Conservation (phyloP, 495 filamentous ascomycete species). For the Aspergillus cavernicola region DNA sequence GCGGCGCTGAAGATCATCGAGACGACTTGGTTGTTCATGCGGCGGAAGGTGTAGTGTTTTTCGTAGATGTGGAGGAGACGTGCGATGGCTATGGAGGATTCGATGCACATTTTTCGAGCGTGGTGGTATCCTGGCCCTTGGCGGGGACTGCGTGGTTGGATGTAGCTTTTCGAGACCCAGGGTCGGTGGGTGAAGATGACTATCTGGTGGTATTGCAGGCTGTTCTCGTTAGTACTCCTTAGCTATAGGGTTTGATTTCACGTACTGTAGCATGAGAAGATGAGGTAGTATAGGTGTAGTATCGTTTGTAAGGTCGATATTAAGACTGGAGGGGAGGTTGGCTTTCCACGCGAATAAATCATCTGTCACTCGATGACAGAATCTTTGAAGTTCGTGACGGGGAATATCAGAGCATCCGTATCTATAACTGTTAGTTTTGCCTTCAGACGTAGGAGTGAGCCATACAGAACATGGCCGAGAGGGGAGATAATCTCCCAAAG, state of each 20-base stretch:
- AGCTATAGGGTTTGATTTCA: not conserved
- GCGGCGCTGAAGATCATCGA: slow-evolving; percentile 50
- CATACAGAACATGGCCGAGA: slow-evolving; percentile 46
- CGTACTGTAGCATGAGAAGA: slow-evolving; percentile 47
- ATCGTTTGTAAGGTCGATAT: slow-evolving; percentile 40
- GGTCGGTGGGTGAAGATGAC: slow-evolving; percentile 50
- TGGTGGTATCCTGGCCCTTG: slow-evolving; percentile 46
- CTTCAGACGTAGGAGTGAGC: not conserved
- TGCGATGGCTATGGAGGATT: slow-evolving; percentile 44
- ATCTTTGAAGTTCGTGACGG: slow-evolving; percentile 42
- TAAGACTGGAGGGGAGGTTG: slow-evolving; percentile 39
- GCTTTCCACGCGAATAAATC: slow-evolving; percentile 47
- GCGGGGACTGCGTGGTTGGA: slow-evolving; percentile 42
- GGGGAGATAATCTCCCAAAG: slow-evolving; percentile 50
- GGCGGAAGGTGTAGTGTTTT: slow-evolving; percentile 46
- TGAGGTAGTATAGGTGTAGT: slow-evolving; percentile 39
- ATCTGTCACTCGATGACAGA: slow-evolving; percentile 40
- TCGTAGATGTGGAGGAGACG: slow-evolving; percentile 46
- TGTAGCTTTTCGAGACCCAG: slow-evolving; percentile 48
- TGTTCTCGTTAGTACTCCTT: slow-evolving; percentile 9
- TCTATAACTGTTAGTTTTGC: slow-evolving; percentile 10
- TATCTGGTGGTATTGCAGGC: slow-evolving; percentile 53
- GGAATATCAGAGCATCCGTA: slow-evolving; percentile 46
- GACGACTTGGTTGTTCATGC: slow-evolving; percentile 50
- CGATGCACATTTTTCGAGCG: slow-evolving; percentile 45